These are phyloP conservation scores for Pleurotus ostreatus DNA, from an alignment of 768 basidiomycete species.

Conservation along the genomic window DNA sequence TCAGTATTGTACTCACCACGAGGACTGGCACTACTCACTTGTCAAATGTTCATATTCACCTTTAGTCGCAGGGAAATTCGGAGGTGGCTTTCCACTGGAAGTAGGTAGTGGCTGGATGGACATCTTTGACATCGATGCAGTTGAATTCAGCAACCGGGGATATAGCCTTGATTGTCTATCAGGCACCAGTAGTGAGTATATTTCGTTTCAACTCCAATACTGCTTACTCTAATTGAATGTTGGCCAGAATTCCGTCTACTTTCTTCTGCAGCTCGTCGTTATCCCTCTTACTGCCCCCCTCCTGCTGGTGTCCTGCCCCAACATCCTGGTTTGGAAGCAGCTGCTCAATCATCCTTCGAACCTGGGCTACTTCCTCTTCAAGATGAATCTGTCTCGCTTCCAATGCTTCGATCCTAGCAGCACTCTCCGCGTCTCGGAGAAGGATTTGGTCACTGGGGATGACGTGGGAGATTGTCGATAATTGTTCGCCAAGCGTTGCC, in stretches of 20 bases:
- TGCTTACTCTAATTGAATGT: slow-evolving; percentile 4
- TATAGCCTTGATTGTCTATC: slow-evolving; percentile 4
- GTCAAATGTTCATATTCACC: slow-evolving; percentile 10
- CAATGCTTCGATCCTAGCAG: background rate
- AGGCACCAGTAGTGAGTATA: background rate
- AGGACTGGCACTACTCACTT: background rate
- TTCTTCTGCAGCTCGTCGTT: background rate
- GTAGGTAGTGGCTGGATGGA: slow-evolving; percentile 2
- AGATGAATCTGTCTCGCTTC: background rate
- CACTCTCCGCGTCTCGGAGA: background rate
- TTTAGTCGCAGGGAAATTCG: slow-evolving; percentile 8
- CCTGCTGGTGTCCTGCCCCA: background rate
- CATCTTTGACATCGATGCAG: slow-evolving; percentile 5
- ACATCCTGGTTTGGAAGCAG: background rate
- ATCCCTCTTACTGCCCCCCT: background rate
- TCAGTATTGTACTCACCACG: background rate
- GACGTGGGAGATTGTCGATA: slow-evolving; percentile 2
- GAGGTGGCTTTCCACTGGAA: slow-evolving; percentile 4
- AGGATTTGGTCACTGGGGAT: background rate
- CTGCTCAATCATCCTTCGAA: background rate
- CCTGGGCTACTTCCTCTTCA: background rate
- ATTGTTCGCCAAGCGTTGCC: slow-evolving; percentile 3
- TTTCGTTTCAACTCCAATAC: background rate
- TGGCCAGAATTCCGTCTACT: background rate
- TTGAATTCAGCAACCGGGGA: slow-evolving; percentile 4